Evolutionary conservation across 2,329 filamentous ascomycete genomes (phyloP).

Genomic region (Fusarium transvaalense): DNA sequence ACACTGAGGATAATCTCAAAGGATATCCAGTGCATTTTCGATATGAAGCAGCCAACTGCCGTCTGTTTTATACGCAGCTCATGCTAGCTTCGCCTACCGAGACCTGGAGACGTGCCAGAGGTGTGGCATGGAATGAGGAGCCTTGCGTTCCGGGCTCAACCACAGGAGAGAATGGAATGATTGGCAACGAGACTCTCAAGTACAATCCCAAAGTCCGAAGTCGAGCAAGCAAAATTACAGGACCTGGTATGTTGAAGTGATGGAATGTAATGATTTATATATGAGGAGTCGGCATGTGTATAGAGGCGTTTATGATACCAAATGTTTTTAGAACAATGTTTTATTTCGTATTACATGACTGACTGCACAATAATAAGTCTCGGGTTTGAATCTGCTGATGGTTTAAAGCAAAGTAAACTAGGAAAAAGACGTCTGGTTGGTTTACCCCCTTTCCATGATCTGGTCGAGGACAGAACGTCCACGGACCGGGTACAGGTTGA

Average conservation of each 20-base stretch:
- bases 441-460: no score
- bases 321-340: slow-evolving; percentile 7
- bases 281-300: not conserved
- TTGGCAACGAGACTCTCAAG: slow-evolving; percentile 30
- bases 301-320: not conserved
- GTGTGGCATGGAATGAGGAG: slow-evolving; percentile 35
- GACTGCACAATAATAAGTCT: not conserved
- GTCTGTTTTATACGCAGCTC: slow-evolving; percentile 68
- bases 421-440: no score
- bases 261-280: slow-evolving; percentile 16
- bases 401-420: no score
- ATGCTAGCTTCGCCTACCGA: slow-evolving; percentile 64
- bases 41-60: slow-evolving; percentile 71
- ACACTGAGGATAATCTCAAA: slow-evolving; percentile 39
- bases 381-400: not conserved
- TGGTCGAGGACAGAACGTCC: no score
- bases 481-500: no score
- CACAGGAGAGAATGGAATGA: slow-evolving; percentile 28
- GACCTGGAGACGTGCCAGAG: slow-evolving; percentile 60
- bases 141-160: slow-evolving; percentile 43
- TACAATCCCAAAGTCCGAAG: slow-evolving; percentile 43
- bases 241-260: slow-evolving; percentile 35
- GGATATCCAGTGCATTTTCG: slow-evolving; percentile 64
- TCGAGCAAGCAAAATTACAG: slow-evolving; percentile 27
- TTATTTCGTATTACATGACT: not conserved